Base-by-base conservation (phyloP, 2,329 filamentous ascomycete genomes). In the Bertia moriformis region DNA sequence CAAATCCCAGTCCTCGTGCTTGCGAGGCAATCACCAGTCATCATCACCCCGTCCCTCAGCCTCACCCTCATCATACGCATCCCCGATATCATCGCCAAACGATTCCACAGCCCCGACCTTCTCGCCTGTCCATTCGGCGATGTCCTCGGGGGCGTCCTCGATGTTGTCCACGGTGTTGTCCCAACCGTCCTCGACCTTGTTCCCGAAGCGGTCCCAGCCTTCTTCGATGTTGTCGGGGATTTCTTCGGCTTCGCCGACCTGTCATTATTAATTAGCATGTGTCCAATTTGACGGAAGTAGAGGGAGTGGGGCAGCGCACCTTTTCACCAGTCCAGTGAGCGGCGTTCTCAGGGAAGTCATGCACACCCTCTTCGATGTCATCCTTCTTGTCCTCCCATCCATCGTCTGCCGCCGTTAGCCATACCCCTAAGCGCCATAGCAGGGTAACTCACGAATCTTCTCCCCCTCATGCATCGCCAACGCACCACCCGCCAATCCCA, bases 391-490 rank as follows among this genome's bases (percentile, higher is more conserved):
- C 46, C 12, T 57, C 53, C 48, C 50, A 58, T 14, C 52, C 43
- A 7, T 58, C 49, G 35, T 58, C 56, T 58, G 39, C 22, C 14
- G 37, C 43, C 27, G 15, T 36, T 15, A 17, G 19, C 3, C 33
- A 38, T 22, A 14, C 24, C 24, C 14, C 38, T 17, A 10, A 14
- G 18, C 33, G 14, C 14, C 3, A 14, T 3, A 27, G 40, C 37
- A 32, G 30, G 19, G 44, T 30, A 27, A 51, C 54, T 39, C 46
- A 60, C 58, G 49, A 20, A 62, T 54, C 48, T 64, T 55, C 39
- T 62, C 52, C 4, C 59, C 61, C 41, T 65, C 63, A 42, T 66
- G 58, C 57, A 60, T 62, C 39, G 63, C 45, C 39, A 65, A 41
- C 33, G 61, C 63, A 40, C 62, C 62, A 14, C 60, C 63, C 5